Evolutionary conservation across 192 early-diverging fungal species (phyloP).

Genomic region (Gryganskiella cystojenkinii): DNA sequence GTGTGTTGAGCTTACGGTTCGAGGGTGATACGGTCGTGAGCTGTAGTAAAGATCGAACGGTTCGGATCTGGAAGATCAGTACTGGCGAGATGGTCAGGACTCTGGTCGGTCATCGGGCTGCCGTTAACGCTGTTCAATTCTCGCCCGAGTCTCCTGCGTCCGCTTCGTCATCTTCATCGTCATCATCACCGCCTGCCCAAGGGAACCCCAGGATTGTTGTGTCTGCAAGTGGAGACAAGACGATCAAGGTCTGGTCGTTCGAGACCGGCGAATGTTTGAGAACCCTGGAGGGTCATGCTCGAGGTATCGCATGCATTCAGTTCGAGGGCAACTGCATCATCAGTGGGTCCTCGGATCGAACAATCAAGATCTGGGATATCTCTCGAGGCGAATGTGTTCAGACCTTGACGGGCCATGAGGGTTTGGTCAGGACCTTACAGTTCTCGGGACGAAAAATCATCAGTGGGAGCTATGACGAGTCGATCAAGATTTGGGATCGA

Average conservation of each 20-base stretch:
- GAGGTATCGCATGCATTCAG: slow-evolving; percentile 91
- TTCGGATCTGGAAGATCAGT: slow-evolving; percentile 83
- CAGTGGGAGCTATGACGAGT: slow-evolving; percentile 90
- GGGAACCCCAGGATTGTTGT: slow-evolving; percentile 80
- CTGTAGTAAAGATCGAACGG: slow-evolving; percentile 85
- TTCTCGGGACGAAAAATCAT: slow-evolving; percentile 75
- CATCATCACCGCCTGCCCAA: slow-evolving; percentile 78
- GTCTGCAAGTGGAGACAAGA: slow-evolving; percentile 84
- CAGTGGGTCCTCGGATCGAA: slow-evolving; percentile 84
- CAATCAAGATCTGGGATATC: slow-evolving; percentile 77
- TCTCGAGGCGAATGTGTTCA: slow-evolving; percentile 54
- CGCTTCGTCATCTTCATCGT: slow-evolving; percentile 78
- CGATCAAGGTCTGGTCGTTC: slow-evolving; percentile 88
- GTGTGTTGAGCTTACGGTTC: slow-evolving; percentile 84
- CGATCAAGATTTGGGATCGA: slow-evolving; percentile 89
- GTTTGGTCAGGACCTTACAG: slow-evolving; percentile 79
- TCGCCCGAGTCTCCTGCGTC: slow-evolving; percentile 57
- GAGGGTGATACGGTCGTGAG: slow-evolving; percentile 78
- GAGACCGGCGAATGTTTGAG: slow-evolving; percentile 71
- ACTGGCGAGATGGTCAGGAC: slow-evolving; percentile 65
- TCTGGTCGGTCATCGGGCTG: slow-evolving; percentile 74
- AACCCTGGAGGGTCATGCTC: slow-evolving; percentile 77
- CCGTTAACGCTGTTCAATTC: slow-evolving; percentile 89
- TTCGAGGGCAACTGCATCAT: slow-evolving; percentile 88
- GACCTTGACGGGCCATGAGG: slow-evolving; percentile 66